Evolutionary conservation across 768 basidiomycete species (phyloP).

Genomic region (Chiua virens): DNA sequence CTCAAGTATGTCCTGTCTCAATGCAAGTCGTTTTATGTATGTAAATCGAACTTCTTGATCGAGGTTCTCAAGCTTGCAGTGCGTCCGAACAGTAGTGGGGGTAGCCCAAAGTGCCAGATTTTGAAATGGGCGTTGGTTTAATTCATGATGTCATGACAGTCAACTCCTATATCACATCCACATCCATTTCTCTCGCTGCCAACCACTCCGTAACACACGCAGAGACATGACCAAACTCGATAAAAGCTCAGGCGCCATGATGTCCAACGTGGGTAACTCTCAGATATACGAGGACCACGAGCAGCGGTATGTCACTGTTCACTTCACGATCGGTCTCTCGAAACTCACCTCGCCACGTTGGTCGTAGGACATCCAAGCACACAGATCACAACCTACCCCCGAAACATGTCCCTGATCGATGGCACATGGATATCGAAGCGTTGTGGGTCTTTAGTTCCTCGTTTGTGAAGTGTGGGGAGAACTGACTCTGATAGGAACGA

Average conservation of each 20-base stretch:
- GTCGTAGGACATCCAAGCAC: conserved; percentile 21
- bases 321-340: neutral
- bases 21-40: too few relatives aligned
- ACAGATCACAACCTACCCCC: conserved; percentile 22
- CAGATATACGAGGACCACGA: conserved; percentile 50
- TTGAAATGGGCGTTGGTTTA: conserved; percentile 5
- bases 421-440: conserved; percentile 38
- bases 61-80: neutral
- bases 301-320: conserved; percentile 38
- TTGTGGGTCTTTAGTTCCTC: conserved; percentile 7
- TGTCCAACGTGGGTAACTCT: conserved; percentile 49
- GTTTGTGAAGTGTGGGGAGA: neutral
- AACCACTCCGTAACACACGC: neutral
- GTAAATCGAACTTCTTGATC: too few relatives aligned
- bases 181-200: neutral
- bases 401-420: conserved; percentile 33
- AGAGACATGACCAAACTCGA: conserved; percentile 18
- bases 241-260: conserved; percentile 40
- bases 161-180: neutral
- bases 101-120: too few relatives aligned
- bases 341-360: neutral
- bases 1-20: too few relatives aligned
- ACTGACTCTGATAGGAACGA: conserved; percentile 35
- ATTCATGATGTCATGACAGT: conserved; percentile 17
- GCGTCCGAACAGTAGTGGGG: too few relatives aligned